Evolutionary conservation across 1,139 yeast genomes (phyloP).

Genomic region (Nakaseomyces bracarensis): DNA sequence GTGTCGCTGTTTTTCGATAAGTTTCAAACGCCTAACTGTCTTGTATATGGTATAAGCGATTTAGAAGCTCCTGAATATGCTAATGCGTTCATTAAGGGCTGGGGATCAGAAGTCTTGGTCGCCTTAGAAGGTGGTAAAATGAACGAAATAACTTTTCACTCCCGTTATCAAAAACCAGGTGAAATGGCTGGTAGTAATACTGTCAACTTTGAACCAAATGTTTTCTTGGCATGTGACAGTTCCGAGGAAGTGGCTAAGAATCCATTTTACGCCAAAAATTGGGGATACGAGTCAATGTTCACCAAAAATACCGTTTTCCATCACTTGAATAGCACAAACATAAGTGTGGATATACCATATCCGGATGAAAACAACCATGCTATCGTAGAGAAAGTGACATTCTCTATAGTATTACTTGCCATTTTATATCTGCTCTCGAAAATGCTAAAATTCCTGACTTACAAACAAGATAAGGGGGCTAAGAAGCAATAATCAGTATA

Average conservation of each 20-base stretch:
- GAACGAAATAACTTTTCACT: conserved; percentile 39
- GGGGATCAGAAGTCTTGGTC: conserved; percentile 41
- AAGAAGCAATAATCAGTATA: background rate
- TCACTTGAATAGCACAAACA: conserved; percentile 24
- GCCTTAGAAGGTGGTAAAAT: conserved; percentile 28
- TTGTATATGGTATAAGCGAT: conserved; percentile 34
- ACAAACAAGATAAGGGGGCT: background rate
- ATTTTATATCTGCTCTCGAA: background rate
- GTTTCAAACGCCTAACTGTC: conserved; percentile 33
- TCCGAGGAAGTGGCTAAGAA: conserved; percentile 26
- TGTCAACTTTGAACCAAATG: conserved; percentile 34
- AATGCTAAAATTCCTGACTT: background rate
- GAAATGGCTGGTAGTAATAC: conserved; percentile 18
- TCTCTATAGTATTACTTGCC: conserved; percentile 9
- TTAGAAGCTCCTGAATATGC: conserved; percentile 43
- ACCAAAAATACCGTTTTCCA: conserved; percentile 39
- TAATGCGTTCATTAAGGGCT: conserved; percentile 27
- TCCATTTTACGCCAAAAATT: conserved; percentile 33
- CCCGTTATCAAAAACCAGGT: conserved; percentile 41
- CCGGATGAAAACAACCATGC: conserved; percentile 29
- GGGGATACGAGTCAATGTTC: conserved; percentile 41
- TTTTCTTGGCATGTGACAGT: conserved; percentile 44
- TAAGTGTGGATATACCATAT: conserved; percentile 33
- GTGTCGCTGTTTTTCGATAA: conserved; percentile 33
- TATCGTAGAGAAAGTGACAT: conserved; percentile 31